phyloP scores from a whole-genome alignment of 192 early-diverging fungal species.

The Martensiomyces pterosporus region DNA sequence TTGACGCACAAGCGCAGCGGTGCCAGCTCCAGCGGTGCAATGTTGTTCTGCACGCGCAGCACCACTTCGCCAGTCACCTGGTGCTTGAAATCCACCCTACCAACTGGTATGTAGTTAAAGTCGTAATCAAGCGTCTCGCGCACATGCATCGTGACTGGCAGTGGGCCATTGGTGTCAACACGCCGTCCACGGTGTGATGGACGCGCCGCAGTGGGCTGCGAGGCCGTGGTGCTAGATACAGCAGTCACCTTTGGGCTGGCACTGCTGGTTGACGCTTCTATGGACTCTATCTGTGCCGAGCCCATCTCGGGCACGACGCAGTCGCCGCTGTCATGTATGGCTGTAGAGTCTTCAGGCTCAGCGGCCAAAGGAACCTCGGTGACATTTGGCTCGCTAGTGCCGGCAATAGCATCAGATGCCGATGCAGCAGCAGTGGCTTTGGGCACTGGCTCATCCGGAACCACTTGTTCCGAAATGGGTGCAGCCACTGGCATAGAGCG shows the following conservation, averaged over 20 bases:
- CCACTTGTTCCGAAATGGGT: no score
- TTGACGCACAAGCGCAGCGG: slow-evolving; percentile 40
- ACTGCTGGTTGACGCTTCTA: no score
- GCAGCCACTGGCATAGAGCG: no score
- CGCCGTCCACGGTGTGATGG: slow-evolving; percentile 23
- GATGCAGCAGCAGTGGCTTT: slow-evolving; percentile 3
- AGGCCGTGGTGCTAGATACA: no score
- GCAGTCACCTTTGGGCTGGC: no score
- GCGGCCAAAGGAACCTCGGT: no score
- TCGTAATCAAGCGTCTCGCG: slow-evolving; percentile 33
- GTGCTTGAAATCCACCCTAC: background rate
- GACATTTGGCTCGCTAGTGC: no score
- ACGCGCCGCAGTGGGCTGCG: no score
- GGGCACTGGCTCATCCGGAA: background rate
- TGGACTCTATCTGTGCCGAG: no score
- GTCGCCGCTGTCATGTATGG: no score
- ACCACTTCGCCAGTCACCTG: slow-evolving; percentile 31
- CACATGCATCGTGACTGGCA: slow-evolving; percentile 27
- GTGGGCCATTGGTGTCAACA: slow-evolving; percentile 13
- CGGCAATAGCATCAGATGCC: background rate
- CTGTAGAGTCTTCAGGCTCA: no score
- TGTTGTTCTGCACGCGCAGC: slow-evolving; percentile 19
- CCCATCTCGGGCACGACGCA: no score
- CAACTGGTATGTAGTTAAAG: background rate
- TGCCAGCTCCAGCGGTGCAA: slow-evolving; percentile 42